Base-by-base conservation (phyloP, 495 filamentous ascomycete genomes). In the Aspergillus cavernicola region DNA sequence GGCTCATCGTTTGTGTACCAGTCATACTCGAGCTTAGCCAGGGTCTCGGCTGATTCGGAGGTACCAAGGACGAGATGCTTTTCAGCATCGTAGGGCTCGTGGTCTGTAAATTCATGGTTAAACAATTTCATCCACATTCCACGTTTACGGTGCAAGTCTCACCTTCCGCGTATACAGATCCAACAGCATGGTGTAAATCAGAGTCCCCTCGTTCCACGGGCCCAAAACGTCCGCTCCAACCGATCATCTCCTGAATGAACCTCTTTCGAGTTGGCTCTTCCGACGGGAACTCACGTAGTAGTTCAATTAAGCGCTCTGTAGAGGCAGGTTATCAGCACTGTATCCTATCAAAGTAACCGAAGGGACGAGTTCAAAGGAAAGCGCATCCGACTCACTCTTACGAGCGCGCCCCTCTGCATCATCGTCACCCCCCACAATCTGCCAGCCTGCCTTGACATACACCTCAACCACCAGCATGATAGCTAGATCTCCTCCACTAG, bases 1-100 rank as follows among this genome's bases (percentile, higher is more conserved):
- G 89, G 81, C 26, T 92, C 89, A 64, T 96, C 89, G 53, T 85
- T 79, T 18, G 80, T 85, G 73, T 96, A 99, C 93, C 93, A 99
- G 48, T 86, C 81, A 64, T 95, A 97, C 64, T 97, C 90, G 64
- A 96, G 76, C 44, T 80, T 79, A 26, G 85, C 84, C 29, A 99
- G 77, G 6, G 85, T 79, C 62, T 90, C 85, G 24, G 90, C 82
- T 10, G 90, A 95, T 66, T 93, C 90, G 57, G 87, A 89, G 9
- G 91, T 97, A 55, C 93, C 93, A 24, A 97, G 78, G 16, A 90
- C 66, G 38, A 99, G 77, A 71, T 99, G 93, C 59, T 83, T 82
- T 67, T 99, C 93, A 12, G 95, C 92, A 29, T 95, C 91, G 71
- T 96, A 95, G 10, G 85, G 81, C 42, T 95, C 88, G 66, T 88